Evolutionary conservation across 139 green algal genomes (phyloP), one percentile per base, ranked within the genome.

Genomic region (Closterium sp.): DNA sequence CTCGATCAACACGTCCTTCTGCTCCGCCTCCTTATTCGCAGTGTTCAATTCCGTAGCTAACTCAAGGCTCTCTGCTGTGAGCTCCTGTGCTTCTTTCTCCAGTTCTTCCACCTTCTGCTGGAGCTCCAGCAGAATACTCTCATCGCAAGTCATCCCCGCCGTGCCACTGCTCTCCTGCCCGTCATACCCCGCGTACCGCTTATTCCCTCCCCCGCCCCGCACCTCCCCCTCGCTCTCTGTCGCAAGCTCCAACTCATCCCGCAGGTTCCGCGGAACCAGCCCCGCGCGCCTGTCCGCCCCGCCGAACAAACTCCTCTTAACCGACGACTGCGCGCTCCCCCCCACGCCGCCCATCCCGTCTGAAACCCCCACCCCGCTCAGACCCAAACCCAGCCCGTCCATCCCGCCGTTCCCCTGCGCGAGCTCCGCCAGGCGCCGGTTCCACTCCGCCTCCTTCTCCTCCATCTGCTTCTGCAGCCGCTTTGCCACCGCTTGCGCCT

Each of bases 61-160:
- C 87, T 93, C 34, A 11, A 93, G 27, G 22, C 90, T 93, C 79
- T 93, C 90, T 2, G 45, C 90, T 21, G 90, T 91, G 1, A 93
- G 85, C 85, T 93, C 90, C 90, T 93, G 90, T 10, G 31, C 85
- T 9, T 91, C 90, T 2, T 31, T 85, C 90, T 91, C 85, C 27
- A 93, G 27, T 22, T 93, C 90, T 28, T 91, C 90, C 29, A 93
- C 24, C 85, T 91, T 93, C 85, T 85, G 29, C 32, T 93, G n/a
- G n/a, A 93, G 85, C 24, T 93, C 90, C 32, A 73, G 19, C 10
- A 92, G 31, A 7, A 70, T 5, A 3, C 84, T 28, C 85, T 30
- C 85, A 87, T 87, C 85, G n/a, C 85, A 30, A 22, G 85, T 32
- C 85, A 87, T 30, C 13, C 28, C 28, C 32, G 62, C 62, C 62